Percentiles rank a stretch among this genome's conserved stretches.
Conservation (phyloP, 148 eudicot species). For the Chenopodium quinoa region DNA sequence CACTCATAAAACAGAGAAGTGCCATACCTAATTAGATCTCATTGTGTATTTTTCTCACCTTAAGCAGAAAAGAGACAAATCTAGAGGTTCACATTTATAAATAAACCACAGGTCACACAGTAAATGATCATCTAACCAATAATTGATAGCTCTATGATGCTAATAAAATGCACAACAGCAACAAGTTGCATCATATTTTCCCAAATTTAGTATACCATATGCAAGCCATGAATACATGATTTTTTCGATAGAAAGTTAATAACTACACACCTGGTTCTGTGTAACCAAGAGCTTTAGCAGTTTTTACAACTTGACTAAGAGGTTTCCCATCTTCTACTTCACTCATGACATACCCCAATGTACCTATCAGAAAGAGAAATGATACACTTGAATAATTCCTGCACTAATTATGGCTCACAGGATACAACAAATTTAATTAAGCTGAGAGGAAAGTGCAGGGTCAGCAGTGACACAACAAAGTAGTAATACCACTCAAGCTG, state of each 20-base stretch:
- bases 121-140: background rate
- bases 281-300: slow-evolving; percentile 87
- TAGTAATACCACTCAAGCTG: slow-evolving; percentile 76
- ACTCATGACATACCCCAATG: slow-evolving; percentile 95
- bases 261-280: slow-evolving; percentile 85
- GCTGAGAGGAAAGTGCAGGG: slow-evolving; percentile 4
- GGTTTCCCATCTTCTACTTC: slow-evolving; percentile 89
- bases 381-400: background rate
- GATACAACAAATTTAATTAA: background rate
- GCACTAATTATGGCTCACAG: background rate
- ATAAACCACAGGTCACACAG: background rate
- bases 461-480: background rate
- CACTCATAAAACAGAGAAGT: background rate
- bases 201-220: background rate
- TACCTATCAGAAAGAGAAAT: slow-evolving; percentile 46
- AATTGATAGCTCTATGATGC: background rate
- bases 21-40: background rate
- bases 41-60: background rate
- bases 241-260: background rate
- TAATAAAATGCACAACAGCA: background rate
- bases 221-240: background rate
- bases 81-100: background rate
- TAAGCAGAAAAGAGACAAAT: background rate
- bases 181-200: background rate
- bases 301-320: slow-evolving; percentile 82